Base-by-base conservation (phyloP, 768 basidiomycete species). In the Suillus subluteus region DNA sequence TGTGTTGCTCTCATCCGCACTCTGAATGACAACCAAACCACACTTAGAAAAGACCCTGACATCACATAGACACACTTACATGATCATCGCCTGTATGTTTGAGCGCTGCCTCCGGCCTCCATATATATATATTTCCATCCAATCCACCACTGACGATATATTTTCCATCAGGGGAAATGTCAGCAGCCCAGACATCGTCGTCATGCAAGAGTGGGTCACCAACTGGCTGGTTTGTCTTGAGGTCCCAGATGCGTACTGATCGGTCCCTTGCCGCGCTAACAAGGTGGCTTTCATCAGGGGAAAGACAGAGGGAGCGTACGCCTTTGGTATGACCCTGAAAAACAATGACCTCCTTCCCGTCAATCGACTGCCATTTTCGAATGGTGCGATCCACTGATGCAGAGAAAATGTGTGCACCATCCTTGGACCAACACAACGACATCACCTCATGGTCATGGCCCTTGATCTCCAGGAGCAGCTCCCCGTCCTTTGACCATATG, bases 61-160 rank as follows among this genome's bases (percentile, higher is more conserved):
- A 26, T 16, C 4, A 13, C 15, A 44, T 21, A 9, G 9, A 44
- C 1, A 44, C 9, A 21, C 44, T 44, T 8, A 16, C 26, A 16
- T 16, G 13, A 21, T 21, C 18, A 9, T 9, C 7, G 43, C 2
- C 6, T 7, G 43, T 18, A 15, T 7, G 18, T 9, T 21, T 44
- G 7, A 62, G 44, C 5, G 12, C 40, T 23, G 23, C 40, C 77
- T 87, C 87, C 11, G 82, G 86, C 70, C 95, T 88, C 96, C 96
- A 98, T 0, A 95, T 84, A 4, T 91, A 88, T 1, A 96, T 78
- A 43, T 84, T 81, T 66, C 87, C 83, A 74, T 98, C 96, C 72
- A 85, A 85, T 0, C 95, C 95, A 15, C 88, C 94, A 70, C 91
- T 94, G 3, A 89, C 92, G 7, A 97, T 82, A 63, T 88, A 87